phyloP scores from a whole-genome alignment of 306 rosid genomes.

The Begonia fuchsioides region DNA sequence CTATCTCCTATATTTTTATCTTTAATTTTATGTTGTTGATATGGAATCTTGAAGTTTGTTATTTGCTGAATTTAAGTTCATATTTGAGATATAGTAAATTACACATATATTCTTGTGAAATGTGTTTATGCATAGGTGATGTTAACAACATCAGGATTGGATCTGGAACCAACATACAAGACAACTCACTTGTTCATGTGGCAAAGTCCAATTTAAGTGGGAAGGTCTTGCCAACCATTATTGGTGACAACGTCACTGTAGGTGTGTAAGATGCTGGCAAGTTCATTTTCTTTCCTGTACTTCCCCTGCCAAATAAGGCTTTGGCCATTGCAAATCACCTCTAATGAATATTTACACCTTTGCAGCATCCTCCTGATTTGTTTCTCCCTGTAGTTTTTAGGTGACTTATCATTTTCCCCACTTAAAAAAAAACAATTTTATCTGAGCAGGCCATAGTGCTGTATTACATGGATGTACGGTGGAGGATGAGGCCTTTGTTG shows the following conservation, averaged over 20 bases:
- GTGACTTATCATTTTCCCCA: too few species aligned
- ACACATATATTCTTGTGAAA: not conserved
- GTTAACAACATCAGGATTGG: constrained; percentile 84
- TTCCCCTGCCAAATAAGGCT: too few species aligned
- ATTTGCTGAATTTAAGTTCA: too few species aligned
- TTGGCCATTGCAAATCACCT: too few species aligned
- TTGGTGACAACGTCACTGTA: constrained; percentile 90
- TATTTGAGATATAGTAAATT: too few species aligned
- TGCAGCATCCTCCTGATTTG: too few species aligned
- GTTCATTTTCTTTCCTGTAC: not conserved
- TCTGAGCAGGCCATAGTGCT: constrained; percentile 65
- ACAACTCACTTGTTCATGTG: constrained; percentile 89
- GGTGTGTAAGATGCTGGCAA: constrained; percentile 39
- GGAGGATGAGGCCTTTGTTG: constrained; percentile 95
- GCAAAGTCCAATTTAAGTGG: constrained; percentile 84
- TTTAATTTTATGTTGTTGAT: too few species aligned
- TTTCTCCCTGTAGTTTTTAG: too few species aligned
- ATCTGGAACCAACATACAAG: constrained; percentile 87
- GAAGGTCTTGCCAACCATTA: constrained; percentile 75
- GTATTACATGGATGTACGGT: constrained; percentile 90
- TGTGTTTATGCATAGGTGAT: constrained; percentile 37
- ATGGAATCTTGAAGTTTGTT: too few species aligned
- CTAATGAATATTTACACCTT: too few species aligned
- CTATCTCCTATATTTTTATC: too few species aligned
- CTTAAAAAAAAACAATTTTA: constrained; percentile 1